Conservation (phyloP, 2,329 filamentous ascomycete genomes). For the Fusarium sp. region DNA sequence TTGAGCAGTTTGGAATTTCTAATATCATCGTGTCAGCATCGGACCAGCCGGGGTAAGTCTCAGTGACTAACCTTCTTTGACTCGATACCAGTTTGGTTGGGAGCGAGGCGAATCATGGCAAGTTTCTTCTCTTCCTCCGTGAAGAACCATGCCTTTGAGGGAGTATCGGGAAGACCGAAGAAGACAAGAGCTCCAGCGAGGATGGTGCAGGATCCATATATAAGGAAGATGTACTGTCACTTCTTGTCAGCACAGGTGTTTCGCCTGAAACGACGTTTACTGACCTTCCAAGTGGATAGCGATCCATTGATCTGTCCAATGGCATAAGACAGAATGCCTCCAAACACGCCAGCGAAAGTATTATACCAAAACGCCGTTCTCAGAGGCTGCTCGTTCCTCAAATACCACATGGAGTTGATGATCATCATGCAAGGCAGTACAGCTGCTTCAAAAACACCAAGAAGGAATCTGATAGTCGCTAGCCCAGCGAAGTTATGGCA, state of each 20-base stretch:
- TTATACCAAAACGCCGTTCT: slow-evolving; percentile 49
- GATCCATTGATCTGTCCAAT: slow-evolving; percentile 45
- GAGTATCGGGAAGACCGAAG: slow-evolving; percentile 2
- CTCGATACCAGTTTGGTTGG: neutral
- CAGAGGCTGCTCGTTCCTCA: slow-evolving; percentile 45
- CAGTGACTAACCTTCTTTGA: no score
- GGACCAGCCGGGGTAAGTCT: no score
- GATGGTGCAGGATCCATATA: slow-evolving; percentile 33
- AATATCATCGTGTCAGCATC: no score
- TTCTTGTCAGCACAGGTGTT: rapidly evolving
- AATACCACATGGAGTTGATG: slow-evolving; percentile 49
- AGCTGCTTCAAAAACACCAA: slow-evolving; percentile 45
- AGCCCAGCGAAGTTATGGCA: slow-evolving; percentile 42
- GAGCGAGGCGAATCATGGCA: neutral
- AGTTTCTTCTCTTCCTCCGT: neutral
- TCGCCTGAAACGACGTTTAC: rapidly evolving
- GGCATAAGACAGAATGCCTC: slow-evolving; percentile 46
- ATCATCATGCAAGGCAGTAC: slow-evolving; percentile 45
- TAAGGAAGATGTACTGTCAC: slow-evolving; percentile 37
- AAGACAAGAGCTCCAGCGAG: neutral
- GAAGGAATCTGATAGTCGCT: slow-evolving; percentile 43
- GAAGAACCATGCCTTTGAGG: slow-evolving; percentile 16
- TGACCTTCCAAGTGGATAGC: slow-evolving; percentile 35
- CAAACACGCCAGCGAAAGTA: slow-evolving; percentile 47
- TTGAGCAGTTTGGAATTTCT: slow-evolving; percentile 29